These are phyloP conservation scores for Thelonectria discophora DNA, from an alignment of 2,329 filamentous ascomycete genomes.

Conservation along the genomic window DNA sequence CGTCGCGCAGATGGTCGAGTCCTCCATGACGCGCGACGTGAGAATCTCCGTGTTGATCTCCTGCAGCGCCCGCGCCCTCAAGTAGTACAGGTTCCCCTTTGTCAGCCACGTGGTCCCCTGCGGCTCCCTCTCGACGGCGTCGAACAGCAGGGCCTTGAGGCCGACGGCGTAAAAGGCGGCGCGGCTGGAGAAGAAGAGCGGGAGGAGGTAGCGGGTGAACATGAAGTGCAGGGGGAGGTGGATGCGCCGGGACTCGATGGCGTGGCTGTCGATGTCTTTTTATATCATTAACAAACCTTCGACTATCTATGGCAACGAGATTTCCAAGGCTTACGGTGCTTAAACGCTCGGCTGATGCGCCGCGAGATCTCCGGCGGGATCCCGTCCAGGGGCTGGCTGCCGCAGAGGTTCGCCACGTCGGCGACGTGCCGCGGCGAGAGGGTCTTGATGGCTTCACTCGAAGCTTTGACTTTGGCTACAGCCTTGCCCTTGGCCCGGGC, in stretches of 20 bases:
- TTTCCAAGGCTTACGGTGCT: conserved; percentile 4
- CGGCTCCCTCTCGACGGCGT: conserved; percentile 1
- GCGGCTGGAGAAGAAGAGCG: conserved; percentile 14
- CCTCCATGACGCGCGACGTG: not conserved
- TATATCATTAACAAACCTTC: not conserved
- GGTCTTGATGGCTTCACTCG: not conserved
- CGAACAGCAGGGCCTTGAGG: conserved; percentile 11
- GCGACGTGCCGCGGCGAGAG: not conserved
- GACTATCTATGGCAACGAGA: not conserved
- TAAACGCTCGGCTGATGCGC: conserved; percentile 10
- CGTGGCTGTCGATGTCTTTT: conserved; percentile 11
- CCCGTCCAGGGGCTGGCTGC: conserved; percentile 13
- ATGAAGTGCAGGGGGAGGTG: conserved; percentile 12
- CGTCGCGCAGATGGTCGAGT: conserved; percentile 11
- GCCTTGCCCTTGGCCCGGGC: not conserved
- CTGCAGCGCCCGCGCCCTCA: conserved; percentile 6
- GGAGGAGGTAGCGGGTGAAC: conserved; percentile 12
- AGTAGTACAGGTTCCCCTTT: conserved; percentile 12
- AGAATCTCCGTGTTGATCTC: conserved; percentile 16
- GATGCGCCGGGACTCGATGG: conserved; percentile 6
- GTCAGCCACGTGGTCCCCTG: conserved; percentile 4
- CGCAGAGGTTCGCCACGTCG: conserved; percentile 3
- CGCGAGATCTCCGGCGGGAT: conserved; percentile 12
- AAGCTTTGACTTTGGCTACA: too few relatives aligned
- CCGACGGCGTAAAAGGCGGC: conserved; percentile 15